Conservation (phyloP, 805 yeast species). For the Ogataea trehalophila region DNA sequence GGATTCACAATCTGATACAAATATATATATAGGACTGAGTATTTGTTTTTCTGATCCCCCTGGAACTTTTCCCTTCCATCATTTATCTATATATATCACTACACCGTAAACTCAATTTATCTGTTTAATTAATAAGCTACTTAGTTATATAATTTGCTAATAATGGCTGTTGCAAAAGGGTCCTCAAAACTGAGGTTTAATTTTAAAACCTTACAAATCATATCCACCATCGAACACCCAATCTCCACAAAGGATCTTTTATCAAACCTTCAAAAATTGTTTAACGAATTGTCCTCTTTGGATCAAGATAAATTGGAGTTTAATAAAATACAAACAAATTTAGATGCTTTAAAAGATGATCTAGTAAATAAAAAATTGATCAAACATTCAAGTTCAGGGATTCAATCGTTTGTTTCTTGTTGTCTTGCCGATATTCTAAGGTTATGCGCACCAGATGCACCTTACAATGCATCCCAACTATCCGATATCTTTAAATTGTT, state of each 20-base stretch:
- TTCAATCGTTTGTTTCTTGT: constrained; percentile 66
- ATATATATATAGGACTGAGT: too few species aligned
- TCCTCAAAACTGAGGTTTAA: constrained; percentile 11
- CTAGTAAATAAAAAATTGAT: constrained; percentile 56
- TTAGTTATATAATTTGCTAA: too few species aligned
- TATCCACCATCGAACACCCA: constrained; percentile 52
- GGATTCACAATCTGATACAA: too few species aligned
- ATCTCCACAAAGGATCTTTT: constrained; percentile 61
- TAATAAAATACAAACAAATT: constrained; percentile 28
- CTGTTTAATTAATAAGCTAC: too few species aligned
- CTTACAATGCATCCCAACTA: constrained; percentile 62
- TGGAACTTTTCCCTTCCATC: too few species aligned
- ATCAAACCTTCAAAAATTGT: constrained; percentile 49
- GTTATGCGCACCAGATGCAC: constrained; percentile 86
- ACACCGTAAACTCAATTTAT: too few species aligned
- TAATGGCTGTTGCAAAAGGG: constrained; percentile 17
- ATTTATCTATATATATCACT: too few species aligned
- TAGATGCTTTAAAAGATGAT: constrained; percentile 41
- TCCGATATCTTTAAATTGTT: constrained; percentile 63
- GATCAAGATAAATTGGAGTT: constrained; percentile 58
- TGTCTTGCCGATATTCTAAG: constrained; percentile 72
- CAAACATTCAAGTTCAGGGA: constrained; percentile 58
- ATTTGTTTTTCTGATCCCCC: too few species aligned
- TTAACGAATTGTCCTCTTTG: constrained; percentile 56
- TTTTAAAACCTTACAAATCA: constrained; percentile 27